Evolutionary conservation across 1,284 basidiomycete genomes (phyloP), one percentile per base, ranked within the genome.

Genomic region (Tilletia setariae): DNA sequence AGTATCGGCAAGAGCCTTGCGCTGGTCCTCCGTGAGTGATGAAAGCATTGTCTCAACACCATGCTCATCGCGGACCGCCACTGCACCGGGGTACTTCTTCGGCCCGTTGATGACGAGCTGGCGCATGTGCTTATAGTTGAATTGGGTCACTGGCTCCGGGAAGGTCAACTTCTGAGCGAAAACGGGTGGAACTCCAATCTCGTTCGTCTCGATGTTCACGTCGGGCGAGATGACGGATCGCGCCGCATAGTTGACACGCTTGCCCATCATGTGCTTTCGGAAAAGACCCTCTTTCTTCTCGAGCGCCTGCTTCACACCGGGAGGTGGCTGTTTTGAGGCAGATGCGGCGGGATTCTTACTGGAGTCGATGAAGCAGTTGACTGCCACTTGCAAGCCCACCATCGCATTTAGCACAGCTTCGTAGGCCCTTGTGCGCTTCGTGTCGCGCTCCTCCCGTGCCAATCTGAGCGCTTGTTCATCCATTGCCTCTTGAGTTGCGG

Each of bases 231-330:
- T 99, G 82, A 99, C 96, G 16, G 96, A 98, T 75, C 96, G 93
- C 42, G 96, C 96, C 51, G 96, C 94, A 83, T 96, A 97, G 84
- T 99, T 98, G 79, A 99, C 96, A 83, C 96, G 94, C 86, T 99
- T 99, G 49, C 96, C 96, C 96, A 99, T 99, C 96, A 99, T 98
- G 83, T 99, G 90, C 85, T 95, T 97, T 72, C 96, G 87, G 87
- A 99, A 99, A 64, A 99, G 84, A 68, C 96, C 96, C 78, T 98
- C 96, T 85, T 99, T 99, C 88, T 98, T 98, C 85, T 99, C 96
- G 74, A 99, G 85, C 15, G 90, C 88, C 83, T 99, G 96, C 86
- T 98, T 99, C 76, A 99, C 89, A 79, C 96, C 96, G 51, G 90
- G 87, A 25, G 94, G 94, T n/a, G 93, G 85, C 80, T 93, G 94